Evolutionary conservation across 1,139 yeast species (phyloP), one percentile per base, ranked within the genome.

Genomic region (Lizanozyma gosingica): DNA sequence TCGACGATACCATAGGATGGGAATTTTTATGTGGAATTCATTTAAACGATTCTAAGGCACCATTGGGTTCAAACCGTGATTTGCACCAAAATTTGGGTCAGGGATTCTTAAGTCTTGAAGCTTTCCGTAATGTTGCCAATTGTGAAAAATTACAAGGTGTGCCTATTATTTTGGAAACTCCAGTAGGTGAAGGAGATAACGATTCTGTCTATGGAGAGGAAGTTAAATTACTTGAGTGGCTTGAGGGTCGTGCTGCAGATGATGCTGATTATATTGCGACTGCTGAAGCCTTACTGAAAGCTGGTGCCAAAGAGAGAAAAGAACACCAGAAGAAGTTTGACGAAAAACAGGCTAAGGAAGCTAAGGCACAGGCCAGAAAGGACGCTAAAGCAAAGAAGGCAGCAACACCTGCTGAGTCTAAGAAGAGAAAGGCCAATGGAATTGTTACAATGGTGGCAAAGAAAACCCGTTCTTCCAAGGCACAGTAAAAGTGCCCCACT

Each of bases 11-110:
- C 6, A 71, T 92, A 18, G 98, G 98, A 0, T 64, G 75, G 52
- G 63, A 86, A 48, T 88, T 83, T 56, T 66, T 92, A 37, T 64
- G 80, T 33, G 92, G 95, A 0, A 73, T 92, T 41, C 98, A 92
- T 60, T 62, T 92, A 42, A 92, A 92, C 55, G 98, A 92, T 56
- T 90, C 97, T 9, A 90, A 92, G 62, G 94, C 95, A 3, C 97
- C 97, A 1, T 59, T 86, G 39, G 94, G 83, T 3, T 92, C 95
- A 33, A 87, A 86, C 52, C 72, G 95, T 47, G 99, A 92, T 58
- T 72, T 92, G 43, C 99, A 92, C 57, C 95, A 92, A 55, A 79
- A 81, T 47, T 63, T 92, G 39, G 98, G 99, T 1, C 67, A 76
- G 45, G 99, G 99, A 0, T 94, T 85, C 53, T 58, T 92, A 39